These are phyloP conservation scores for Rhizophagus sp. DNA, from an alignment of 192 early-diverging fungal species.

Conservation along the genomic window DNA sequence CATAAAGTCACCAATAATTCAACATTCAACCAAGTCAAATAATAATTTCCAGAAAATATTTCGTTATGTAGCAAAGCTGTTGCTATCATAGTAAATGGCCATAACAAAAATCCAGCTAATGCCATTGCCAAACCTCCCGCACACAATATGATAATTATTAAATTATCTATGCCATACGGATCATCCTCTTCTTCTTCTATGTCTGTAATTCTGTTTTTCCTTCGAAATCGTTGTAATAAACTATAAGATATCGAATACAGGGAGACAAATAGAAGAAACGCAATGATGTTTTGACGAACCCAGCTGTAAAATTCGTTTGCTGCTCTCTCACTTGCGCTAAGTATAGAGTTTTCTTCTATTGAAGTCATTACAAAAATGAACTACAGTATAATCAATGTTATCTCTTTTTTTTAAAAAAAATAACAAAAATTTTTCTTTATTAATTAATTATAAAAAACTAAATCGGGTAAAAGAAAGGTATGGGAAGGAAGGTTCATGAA, in stretches of 20 bases:
- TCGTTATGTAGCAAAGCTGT: constrained; percentile 22
- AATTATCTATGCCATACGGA: constrained; percentile 23
- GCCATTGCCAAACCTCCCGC: constrained; percentile 33
- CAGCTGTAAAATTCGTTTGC: constrained; percentile 14
- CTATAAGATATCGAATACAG: constrained; percentile 23
- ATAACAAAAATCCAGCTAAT: constrained; percentile 26
- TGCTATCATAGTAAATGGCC: constrained; percentile 27
- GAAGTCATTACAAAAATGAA: background rate
- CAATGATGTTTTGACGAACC: constrained; percentile 27
- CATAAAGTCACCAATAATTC: constrained; percentile 26
- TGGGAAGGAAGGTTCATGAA: background rate
- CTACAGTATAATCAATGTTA: background rate
- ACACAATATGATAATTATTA: constrained; percentile 23
- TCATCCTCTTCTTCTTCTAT: constrained; percentile 25
- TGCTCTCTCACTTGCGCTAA: background rate
- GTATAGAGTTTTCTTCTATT: background rate
- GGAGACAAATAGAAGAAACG: constrained; percentile 23
- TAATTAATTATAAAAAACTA: background rate
- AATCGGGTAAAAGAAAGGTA: background rate
- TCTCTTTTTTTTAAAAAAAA: background rate
- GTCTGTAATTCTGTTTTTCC: background rate
- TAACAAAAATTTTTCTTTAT: background rate
- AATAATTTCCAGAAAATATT: constrained; percentile 11
- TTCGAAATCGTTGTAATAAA: constrained; percentile 20
- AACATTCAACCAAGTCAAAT: constrained; percentile 26